A percentile compares a stretch with the other conserved stretches of the same genome.
Conservation (phyloP, 192 early-diverging fungal species). For the Entophlyctis helioformis region DNA sequence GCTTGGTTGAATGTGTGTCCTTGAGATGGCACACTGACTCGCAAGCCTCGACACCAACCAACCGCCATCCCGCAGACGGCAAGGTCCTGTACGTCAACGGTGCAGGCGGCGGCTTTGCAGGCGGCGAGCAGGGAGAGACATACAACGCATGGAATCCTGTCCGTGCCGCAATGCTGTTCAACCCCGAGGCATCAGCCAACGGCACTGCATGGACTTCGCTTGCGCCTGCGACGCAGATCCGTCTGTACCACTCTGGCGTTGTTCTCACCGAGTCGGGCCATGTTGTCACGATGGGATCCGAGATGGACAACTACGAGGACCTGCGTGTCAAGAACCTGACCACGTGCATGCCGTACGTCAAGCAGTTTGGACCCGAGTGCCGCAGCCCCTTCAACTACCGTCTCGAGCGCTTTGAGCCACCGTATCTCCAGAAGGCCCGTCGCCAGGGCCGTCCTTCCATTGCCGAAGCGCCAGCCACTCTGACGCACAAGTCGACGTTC, state of each 20-base stretch:
- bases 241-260: slow-evolving; percentile 23
- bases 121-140: slow-evolving; percentile 19
- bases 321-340: background rate
- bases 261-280: slow-evolving; percentile 12
- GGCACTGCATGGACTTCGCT: too few relatives aligned
- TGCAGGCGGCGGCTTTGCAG: slow-evolving; percentile 16
- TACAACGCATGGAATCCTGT: slow-evolving; percentile 15
- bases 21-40: too few relatives aligned
- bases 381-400: slow-evolving; percentile 6
- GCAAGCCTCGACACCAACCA: too few relatives aligned
- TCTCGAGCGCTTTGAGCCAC: slow-evolving; percentile 8
- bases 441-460: background rate
- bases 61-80: slow-evolving; percentile 10
- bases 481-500: slow-evolving; percentile 13
- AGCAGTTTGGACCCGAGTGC: too few relatives aligned
- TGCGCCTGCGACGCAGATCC: slow-evolving; percentile 1
- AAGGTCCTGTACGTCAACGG: slow-evolving; percentile 22
- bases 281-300: slow-evolving; percentile 18
- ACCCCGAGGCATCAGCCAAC: slow-evolving; percentile 10
- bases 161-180: slow-evolving; percentile 14
- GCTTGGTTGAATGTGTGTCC: too few relatives aligned
- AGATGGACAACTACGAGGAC: slow-evolving; percentile 27
- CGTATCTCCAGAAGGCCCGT: slow-evolving; percentile 1
- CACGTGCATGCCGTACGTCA: background rate
- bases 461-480: slow-evolving; percentile 1